phyloP scores from a whole-genome alignment of 2,329 filamentous ascomycete species.

The Simplicillium aogashimaense region DNA sequence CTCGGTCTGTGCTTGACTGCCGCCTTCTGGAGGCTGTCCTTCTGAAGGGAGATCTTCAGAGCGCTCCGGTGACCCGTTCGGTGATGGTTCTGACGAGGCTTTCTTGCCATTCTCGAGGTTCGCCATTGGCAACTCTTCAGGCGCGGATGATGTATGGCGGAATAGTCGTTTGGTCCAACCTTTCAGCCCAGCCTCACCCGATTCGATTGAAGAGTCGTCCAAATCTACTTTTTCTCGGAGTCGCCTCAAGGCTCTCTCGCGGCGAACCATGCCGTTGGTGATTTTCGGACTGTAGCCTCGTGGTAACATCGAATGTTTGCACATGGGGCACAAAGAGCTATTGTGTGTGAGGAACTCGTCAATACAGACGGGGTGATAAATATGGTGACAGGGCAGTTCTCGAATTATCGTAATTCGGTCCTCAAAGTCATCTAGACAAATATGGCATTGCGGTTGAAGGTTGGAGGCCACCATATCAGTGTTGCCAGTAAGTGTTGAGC shows the following conservation, averaged over 20 bases:
- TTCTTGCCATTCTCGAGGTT: background rate
- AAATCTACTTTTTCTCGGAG: constrained; percentile 43
- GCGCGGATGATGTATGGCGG: constrained; percentile 12
- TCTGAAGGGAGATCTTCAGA: background rate
- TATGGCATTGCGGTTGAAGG: constrained; percentile 76
- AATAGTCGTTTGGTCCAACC: constrained; percentile 26
- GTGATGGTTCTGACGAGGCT: too few species aligned
- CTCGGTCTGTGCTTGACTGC: too few species aligned
- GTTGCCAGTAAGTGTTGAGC: constrained; percentile 22
- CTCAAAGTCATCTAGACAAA: constrained; percentile 77
- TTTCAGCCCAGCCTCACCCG: constrained; percentile 22
- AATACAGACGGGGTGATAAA: constrained; percentile 88
- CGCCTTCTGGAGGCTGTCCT: too few species aligned
- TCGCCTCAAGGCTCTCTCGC: constrained; percentile 60
- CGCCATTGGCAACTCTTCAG: constrained; percentile 2
- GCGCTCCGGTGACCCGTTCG: background rate
- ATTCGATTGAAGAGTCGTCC: constrained; percentile 24
- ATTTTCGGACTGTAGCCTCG: constrained; percentile 55
- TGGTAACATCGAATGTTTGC: constrained; percentile 76
- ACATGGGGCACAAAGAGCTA: constrained; percentile 83
- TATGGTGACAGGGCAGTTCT: constrained; percentile 81
- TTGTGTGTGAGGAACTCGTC: constrained; percentile 70
- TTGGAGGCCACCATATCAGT: constrained; percentile 38
- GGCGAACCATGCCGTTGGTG: constrained; percentile 78
- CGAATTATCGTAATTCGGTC: constrained; percentile 63